Conservation (phyloP, 192 early-diverging fungal genomes). For the Blastocladiella britannica region DNA sequence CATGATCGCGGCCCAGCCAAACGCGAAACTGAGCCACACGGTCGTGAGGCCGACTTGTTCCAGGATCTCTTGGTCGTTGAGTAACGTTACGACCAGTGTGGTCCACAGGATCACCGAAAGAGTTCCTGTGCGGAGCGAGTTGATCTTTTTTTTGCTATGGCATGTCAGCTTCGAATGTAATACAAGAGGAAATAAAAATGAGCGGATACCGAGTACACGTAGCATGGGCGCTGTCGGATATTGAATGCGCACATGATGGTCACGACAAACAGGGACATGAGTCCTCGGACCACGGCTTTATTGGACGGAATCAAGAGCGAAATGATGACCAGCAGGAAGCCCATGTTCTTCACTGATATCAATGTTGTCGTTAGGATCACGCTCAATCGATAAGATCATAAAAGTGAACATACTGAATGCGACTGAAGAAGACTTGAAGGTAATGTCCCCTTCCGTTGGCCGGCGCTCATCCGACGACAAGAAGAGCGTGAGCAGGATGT, state of each 20-base stretch:
- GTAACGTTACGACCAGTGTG: conserved; percentile 36
- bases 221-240: conserved; percentile 46
- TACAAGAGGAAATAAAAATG: not conserved
- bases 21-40: conserved; percentile 22
- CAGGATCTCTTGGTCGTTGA: conserved; percentile 27
- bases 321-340: conserved; percentile 42
- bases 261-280: conserved; percentile 43
- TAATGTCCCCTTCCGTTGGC: conserved; percentile 44
- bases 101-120: conserved; percentile 50
- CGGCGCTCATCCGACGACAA: conserved; percentile 48
- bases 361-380: not conserved
- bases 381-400: not conserved
- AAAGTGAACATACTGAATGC: conserved; percentile 26
- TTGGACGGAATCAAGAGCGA: conserved; percentile 38
- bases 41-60: conserved; percentile 16
- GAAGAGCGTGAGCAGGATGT: conserved; percentile 43
- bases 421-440: conserved; percentile 47
- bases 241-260: conserved; percentile 52
- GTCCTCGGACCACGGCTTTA: conserved; percentile 35
- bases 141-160: conserved; percentile 22
- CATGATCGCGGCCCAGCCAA: conserved; percentile 34
- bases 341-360: conserved; percentile 7
- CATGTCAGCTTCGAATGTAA: not conserved
- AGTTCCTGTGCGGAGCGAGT: conserved; percentile 43
- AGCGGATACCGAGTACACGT: conserved; percentile 27